These are phyloP conservation scores for Paraphaeosphaeria sporulosa DNA, from an alignment of 2,329 filamentous ascomycete genomes.

Conservation along the genomic window DNA sequence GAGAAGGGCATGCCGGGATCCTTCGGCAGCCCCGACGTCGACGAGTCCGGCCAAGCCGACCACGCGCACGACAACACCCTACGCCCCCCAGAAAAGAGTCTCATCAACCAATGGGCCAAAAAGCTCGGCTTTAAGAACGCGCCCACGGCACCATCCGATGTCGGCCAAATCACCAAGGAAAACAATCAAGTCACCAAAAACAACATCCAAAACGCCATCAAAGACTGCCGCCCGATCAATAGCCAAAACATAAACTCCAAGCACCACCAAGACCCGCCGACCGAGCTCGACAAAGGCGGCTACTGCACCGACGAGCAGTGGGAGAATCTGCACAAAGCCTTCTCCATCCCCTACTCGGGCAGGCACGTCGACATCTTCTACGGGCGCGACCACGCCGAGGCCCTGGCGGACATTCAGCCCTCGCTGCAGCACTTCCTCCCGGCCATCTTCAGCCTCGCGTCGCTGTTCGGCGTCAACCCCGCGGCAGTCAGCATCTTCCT, in stretches of 20 bases:
- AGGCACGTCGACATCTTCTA: constrained; percentile 48
- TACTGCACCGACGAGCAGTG: constrained; percentile 49
- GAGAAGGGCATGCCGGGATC: constrained; percentile 44
- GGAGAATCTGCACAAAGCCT: constrained; percentile 48
- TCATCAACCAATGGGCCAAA: constrained; percentile 48
- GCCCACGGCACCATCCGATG: constrained; percentile 33
- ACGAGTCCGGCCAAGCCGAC: constrained; percentile 28
- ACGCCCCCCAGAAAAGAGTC: constrained; percentile 30
- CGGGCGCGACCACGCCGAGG: constrained; percentile 37
- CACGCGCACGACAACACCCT: constrained; percentile 29
- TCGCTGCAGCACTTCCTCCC: constrained; percentile 42
- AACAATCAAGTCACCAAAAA: constrained; percentile 44
- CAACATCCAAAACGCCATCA: constrained; percentile 48
- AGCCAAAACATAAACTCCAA: constrained; percentile 43
- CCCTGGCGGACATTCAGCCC: constrained; percentile 35
- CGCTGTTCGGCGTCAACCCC: constrained; percentile 70
- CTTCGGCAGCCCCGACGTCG: constrained; percentile 45
- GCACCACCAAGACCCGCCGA: constrained; percentile 45
- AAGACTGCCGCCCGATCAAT: constrained; percentile 45
- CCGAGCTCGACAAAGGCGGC: constrained; percentile 46
- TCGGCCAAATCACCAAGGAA: constrained; percentile 44
- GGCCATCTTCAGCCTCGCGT: constrained; percentile 43
- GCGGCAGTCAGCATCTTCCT: constrained; percentile 85
- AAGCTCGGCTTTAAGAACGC: constrained; percentile 46
- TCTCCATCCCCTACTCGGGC: constrained; percentile 43